Base-by-base conservation (phyloP, 257 asterid genomes). In the Ajuga chamaepitys region DNA sequence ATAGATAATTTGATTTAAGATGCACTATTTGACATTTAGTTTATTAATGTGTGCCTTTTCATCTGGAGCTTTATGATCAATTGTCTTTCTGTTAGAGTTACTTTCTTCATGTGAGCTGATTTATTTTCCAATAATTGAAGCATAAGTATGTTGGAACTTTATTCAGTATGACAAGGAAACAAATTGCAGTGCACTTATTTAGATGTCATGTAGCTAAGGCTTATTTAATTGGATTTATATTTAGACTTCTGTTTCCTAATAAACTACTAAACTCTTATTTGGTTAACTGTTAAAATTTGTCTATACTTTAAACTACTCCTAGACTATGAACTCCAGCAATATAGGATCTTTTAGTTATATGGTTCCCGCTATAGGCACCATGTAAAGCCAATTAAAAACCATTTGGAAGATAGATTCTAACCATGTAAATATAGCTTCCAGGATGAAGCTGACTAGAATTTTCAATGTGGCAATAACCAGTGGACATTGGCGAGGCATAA, bases 161-260 rank as follows among this genome's bases (percentile, higher is more conserved):
- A 37, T 51, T 65, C 54, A 47, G 16, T 20, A 25, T 35, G 61
- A 17, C 17, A 21, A 46, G 46, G 50, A 48, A 38, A 45, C 6
- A 35, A 17, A 56, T 46, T 58, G 66, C 45, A 17, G 7, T 21
- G 26, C 72, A 28, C 25, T 67, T 67, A 54, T 55, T 41, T 41
- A 58, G 61, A 57, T 66, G 12, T 42, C 38, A 24, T 22, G 25
- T 61, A 11, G 40, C 18, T n/a, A 40, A 14, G 35, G 35, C 44
- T 8, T 62, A 60, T 24, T 25, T n/a, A n/a, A n/a, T n/a, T n/a
- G n/a, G n/a, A n/a, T n/a, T n/a, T n/a, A n/a, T n/a, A n/a, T n/a
- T n/a, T n/a, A 28, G 59, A 40, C 54, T 25, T 10, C 18, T 58
- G 12, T 30, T 42, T 32, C 47, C 55, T 30, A 41, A 14, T 34